phyloP scores from a whole-genome alignment of 2,329 filamentous ascomycete genomes.

The Xylaria sp. region DNA sequence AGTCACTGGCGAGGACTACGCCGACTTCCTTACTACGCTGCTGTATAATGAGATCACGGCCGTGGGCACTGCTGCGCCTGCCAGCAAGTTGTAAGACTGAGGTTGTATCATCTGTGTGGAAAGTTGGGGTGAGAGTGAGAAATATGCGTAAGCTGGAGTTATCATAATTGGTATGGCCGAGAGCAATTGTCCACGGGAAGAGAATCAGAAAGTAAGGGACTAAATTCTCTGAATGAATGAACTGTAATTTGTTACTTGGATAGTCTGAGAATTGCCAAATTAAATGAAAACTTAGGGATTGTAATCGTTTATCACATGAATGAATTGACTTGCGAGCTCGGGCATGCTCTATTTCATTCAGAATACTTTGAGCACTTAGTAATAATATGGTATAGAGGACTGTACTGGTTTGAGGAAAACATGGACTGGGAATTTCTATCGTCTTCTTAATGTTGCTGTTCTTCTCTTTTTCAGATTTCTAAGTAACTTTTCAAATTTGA shows the following conservation, averaged over 20 bases:
- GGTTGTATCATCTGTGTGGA: not conserved
- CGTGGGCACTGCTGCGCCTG: slow-evolving; percentile 46
- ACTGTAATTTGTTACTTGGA: slow-evolving; percentile 13
- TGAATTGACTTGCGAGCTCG: not conserved
- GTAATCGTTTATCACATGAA: not conserved
- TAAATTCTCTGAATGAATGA: not conserved
- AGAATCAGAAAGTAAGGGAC: not conserved
- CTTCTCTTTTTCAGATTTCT: not conserved
- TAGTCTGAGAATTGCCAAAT: not conserved
- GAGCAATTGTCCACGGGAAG: not conserved
- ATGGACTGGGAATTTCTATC: not conserved
- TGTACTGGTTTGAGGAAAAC: too few species aligned
- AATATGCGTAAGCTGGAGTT: not conserved
- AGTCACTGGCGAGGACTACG: slow-evolving; percentile 97
- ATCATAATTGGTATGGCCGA: not conserved
- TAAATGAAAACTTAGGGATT: not conserved
- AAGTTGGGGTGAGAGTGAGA: too few species aligned
- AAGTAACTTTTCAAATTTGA: too few species aligned
- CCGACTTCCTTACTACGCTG: slow-evolving; percentile 84
- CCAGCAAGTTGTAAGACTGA: slow-evolving; percentile 46
- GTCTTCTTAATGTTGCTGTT: not conserved
- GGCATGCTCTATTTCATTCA: not conserved
- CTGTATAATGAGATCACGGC: slow-evolving; percentile 52
- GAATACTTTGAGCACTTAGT: not conserved
- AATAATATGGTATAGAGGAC: too few species aligned